Evolutionary conservation across 805 yeast species (phyloP), one percentile per base, ranked within the genome.

Genomic region (Huiozyma sinensis): DNA sequence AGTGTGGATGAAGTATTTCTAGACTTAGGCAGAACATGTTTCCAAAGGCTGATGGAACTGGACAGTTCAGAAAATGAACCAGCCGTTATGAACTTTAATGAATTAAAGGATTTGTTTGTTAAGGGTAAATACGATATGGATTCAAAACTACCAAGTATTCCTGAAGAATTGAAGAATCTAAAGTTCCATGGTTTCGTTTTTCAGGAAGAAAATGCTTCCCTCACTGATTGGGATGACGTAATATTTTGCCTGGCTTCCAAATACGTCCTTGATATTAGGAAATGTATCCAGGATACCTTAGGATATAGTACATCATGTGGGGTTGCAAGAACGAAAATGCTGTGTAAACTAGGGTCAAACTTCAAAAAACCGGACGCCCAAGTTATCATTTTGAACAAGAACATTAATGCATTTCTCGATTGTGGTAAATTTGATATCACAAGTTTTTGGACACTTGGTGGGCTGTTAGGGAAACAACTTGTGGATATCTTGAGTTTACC

Each of bases 301-400:
- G 82, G 83, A 3, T 92, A 85, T 57, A 85, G 90, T 0, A 87
- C 97, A 0, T 88, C 97, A 0, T 89, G 94, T 17, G 98, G 98
- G 0, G 62, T 92, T 1, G 83, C 84, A 0, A 67, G 81, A 11
- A 83, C 79, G 38, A 87, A 87, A 58, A 76, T 81, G 2, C 61
- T 89, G 10, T 88, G 96, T 1, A 92, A 92, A 58, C 63, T 92
- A 10, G 96, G 95, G 0, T 86, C 94, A 12, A 94, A 88, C 6
- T 80, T 70, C 55, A 72, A 73, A 40, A 92, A 92, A 55, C 98
- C 98, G 0, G 78, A 86, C 58, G 77, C 79, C 37, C 97, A 92
- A 58, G 86, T 97, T 0, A 70, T 85, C 2, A 70, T 92, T 0
- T 60, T 81, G 29, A 74, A 73, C 36, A 54, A 56, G 1, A 63